Base-by-base conservation (phyloP, 768 basidiomycete genomes). In the Pisolithus tinctorius region DNA sequence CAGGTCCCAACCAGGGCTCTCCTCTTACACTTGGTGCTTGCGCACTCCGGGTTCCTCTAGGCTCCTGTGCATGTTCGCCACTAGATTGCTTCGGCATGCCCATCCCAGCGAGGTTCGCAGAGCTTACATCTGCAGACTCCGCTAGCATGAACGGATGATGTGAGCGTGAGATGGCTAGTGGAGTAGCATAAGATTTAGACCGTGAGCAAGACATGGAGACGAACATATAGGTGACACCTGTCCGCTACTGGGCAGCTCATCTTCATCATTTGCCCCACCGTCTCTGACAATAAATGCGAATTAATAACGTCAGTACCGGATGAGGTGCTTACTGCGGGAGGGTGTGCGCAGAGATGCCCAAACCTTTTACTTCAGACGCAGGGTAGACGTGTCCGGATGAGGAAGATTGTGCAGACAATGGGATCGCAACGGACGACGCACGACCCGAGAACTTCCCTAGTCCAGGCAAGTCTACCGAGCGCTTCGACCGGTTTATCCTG, bases 211-310 rank as follows among this genome's bases (percentile, higher is more conserved):
- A 23, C 20, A 13, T 31, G n/a, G n/a, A 11, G 45, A 60, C 77
- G 59, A 63, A 84, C 86, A 82, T 54, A 78, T 69, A 6, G 87
- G 86, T 25, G 87, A 91, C 2, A 75, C 79, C 60, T 88, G 88
- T 1, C 86, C 86, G 59, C 87, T 89, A 63, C 88, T 89, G 46
- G 85, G 66, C n/a, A 83, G 67, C 13, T 85, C 82, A 13, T 85
- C 85, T 17, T 80, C 79, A 10, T 86, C 84, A 7, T 62, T 66
- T 51, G 4, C 27, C 3, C 27, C 16, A n/a, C 59, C 60, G 47
- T 59, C 59, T 39, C 68, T 62, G 40, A 52, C 50, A 47, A 66
- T 65, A 44, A 41, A 26, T 30, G 23, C 45, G 53, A 23, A 54
- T 44, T 23, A 13, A 40, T 11, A 29, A 46, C 5, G 13, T 48